These are phyloP conservation scores for Erysimum cheiranthoides DNA, from an alignment of 345 rosid genomes.

Conservation along the genomic window DNA sequence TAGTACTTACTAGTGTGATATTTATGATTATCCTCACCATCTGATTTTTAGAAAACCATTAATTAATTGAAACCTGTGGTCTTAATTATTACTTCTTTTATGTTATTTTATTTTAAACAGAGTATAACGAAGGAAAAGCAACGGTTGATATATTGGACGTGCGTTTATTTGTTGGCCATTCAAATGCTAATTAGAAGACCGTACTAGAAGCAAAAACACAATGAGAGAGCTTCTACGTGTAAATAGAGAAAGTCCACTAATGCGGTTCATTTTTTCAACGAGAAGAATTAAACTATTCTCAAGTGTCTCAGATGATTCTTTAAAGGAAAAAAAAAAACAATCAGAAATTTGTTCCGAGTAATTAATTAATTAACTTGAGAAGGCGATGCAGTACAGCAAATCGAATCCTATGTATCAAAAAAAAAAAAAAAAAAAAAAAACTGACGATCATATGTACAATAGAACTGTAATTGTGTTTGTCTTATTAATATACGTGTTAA, in stretches of 20 bases:
- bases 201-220: constrained; percentile 45
- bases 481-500: constrained; percentile 13
- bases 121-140: constrained; percentile 61
- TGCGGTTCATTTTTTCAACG: constrained; percentile 31
- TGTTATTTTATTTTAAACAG: constrained; percentile 56
- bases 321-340: not conserved
- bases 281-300: constrained; percentile 37
- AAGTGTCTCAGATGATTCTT: constrained; percentile 40
- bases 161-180: constrained; percentile 65
- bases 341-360: constrained; percentile 6
- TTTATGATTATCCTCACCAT: constrained; percentile 36
- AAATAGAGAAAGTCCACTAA: constrained; percentile 47
- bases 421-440: not conserved
- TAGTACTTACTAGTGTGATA: constrained; percentile 23
- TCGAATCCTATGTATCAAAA: constrained; percentile 29
- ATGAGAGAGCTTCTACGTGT: constrained; percentile 43
- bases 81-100: constrained; percentile 15
- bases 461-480: not conserved
- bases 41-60: not conserved
- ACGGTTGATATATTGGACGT: constrained; percentile 67
- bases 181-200: constrained; percentile 70
- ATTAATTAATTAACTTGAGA: constrained; percentile 17
- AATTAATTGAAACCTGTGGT: constrained; percentile 1
- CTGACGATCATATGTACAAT: constrained; percentile 1
- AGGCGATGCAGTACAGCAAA: constrained; percentile 8